A percentile compares a stretch with the other conserved stretches of the same genome.
phyloP scores from a whole-genome alignment of 2,329 filamentous ascomycete species.

The Epicoccum sorghinum region DNA sequence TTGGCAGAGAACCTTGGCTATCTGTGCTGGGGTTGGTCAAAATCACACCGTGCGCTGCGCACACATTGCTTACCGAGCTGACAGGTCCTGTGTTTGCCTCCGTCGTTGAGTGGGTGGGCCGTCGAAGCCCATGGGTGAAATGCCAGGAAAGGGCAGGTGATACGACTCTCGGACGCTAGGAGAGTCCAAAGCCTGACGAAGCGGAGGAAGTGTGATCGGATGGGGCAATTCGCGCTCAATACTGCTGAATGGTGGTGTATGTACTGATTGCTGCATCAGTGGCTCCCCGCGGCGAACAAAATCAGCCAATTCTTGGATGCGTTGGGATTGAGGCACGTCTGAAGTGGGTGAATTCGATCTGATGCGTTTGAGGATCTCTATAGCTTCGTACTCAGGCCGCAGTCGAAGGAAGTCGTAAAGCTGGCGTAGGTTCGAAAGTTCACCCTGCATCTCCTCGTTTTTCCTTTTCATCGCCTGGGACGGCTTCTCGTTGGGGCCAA shows the following conservation, averaged over 20 bases:
- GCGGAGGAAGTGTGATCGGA: slow-evolving; percentile 34
- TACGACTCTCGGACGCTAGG: slow-evolving; percentile 19
- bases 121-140: slow-evolving; percentile 24
- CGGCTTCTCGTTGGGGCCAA: slow-evolving; percentile 45
- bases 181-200: slow-evolving; percentile 37
- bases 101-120: slow-evolving; percentile 33
- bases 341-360: slow-evolving; percentile 20
- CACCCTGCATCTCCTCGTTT: slow-evolving; percentile 45
- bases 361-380: slow-evolving; percentile 37
- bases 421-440: slow-evolving; percentile 39
- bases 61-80: slow-evolving; percentile 33
- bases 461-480: slow-evolving; percentile 46
- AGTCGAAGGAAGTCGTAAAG: slow-evolving; percentile 40
- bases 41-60: slow-evolving; percentile 14
- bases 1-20: slow-evolving; percentile 22
- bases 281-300: slow-evolving; percentile 30
- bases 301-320: slow-evolving; percentile 36
- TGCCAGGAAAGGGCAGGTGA: slow-evolving; percentile 23
- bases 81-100: slow-evolving; percentile 31
- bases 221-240: slow-evolving; percentile 15
- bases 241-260: not conserved
- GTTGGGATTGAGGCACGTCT: slow-evolving; percentile 26
- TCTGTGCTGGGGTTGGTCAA: slow-evolving; percentile 43
- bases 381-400: slow-evolving; percentile 38
- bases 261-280: slow-evolving; percentile 7